Conservation (phyloP, 78 protist species). For the Planoprotostelium fungivorum region DNA sequence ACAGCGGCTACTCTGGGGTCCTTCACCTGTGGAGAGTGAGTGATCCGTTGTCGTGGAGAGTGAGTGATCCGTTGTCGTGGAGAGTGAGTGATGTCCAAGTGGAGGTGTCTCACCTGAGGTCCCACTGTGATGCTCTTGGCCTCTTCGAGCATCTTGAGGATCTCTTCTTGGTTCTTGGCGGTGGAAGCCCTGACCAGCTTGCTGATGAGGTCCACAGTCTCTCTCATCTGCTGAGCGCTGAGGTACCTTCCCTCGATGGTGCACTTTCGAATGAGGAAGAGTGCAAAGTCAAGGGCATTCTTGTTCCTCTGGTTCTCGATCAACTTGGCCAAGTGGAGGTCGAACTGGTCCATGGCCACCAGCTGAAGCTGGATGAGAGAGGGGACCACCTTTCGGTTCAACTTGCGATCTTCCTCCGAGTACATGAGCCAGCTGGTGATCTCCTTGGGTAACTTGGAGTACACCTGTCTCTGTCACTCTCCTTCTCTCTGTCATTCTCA, state of each 20-base stretch:
- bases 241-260: constrained; percentile 24
- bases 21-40: too few relatives aligned
- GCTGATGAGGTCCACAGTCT: constrained; percentile 29
- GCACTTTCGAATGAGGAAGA: constrained; percentile 19
- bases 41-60: too few relatives aligned
- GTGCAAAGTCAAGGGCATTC: constrained; percentile 33
- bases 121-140: background rate
- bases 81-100: too few relatives aligned
- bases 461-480: background rate
- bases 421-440: constrained; percentile 28
- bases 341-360: constrained; percentile 58
- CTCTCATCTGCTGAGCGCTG: constrained; percentile 18
- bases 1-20: background rate
- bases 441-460: background rate
- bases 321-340: constrained; percentile 30
- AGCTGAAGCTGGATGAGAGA: constrained; percentile 60
- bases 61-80: too few relatives aligned
- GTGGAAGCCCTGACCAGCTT: constrained; percentile 5
- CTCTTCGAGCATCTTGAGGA: constrained; percentile 3
- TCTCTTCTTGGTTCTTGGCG: background rate
- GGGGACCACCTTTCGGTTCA: constrained; percentile 22
- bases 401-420: constrained; percentile 25
- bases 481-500: background rate
- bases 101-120: too few relatives aligned
- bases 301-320: constrained; percentile 1